Evolutionary conservation across 371 early-diverging fungal species (phyloP), one percentile per base, ranked within the genome.

Genomic region (Rhizopus microsporus): DNA sequence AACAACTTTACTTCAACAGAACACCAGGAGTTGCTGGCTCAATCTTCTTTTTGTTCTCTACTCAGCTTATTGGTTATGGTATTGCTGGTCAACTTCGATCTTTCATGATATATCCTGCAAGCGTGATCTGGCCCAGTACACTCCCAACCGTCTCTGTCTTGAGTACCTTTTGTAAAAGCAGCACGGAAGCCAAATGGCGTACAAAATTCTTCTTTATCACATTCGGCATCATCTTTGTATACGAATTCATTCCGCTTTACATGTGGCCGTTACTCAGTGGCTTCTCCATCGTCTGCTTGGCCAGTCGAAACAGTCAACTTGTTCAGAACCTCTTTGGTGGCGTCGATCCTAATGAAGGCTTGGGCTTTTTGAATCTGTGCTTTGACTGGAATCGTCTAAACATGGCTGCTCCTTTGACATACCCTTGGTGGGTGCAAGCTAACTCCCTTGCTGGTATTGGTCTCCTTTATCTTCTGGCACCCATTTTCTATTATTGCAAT

Each of bases 121-220:
- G 75, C 37, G 93, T 96, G 92, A 78, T 93, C 35, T 96, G 95
- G 95, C 95, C 95, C 7, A 72, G 81, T 13, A 82, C 76, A 33
- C 74, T 96, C 32, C 84, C 92, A 37, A 82, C 78, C 17, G 86
- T 90, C 10, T 88, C 93, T 0, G 61, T 95, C 30, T 82, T 92
- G 59, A 77, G 78, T 15, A 82, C 92, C 0, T 76, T 93, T 15
- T 92, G 91, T 64, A 45, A 72, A 0, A 72, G 75, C 30, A 75
- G 80, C 16, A 68, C 75, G 35, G 79, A 80, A 57, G 73, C 88
- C 50, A 81, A 83, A 58, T 85, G 87, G 81, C 58, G 88, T 12
- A 70, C 74, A 7, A 53, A 80, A 1, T 83, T 82, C 54, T 79
- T 83, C 56, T 78, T 81, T 60, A 57, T 81, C 2, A 66, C 80